Percentiles rank a stretch among this genome's conserved stretches.
phyloP scores from a whole-genome alignment of 2,329 filamentous ascomycete species.

The Fusarium tupiense region DNA sequence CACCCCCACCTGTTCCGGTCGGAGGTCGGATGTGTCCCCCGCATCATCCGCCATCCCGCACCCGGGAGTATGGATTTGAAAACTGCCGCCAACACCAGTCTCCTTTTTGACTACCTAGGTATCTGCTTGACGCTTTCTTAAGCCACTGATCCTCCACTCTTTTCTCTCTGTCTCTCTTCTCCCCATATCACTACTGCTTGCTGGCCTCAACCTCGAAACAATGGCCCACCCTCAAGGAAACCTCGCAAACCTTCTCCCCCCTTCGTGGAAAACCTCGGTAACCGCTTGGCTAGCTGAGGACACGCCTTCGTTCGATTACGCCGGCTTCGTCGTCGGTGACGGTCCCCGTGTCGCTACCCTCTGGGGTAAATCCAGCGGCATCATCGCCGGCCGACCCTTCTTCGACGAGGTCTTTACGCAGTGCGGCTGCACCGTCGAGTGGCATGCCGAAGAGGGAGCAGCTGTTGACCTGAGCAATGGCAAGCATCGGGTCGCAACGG shows the following conservation, averaged over 20 bases:
- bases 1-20: constrained; percentile 34
- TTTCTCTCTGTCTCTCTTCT: background rate
- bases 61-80: constrained; percentile 7
- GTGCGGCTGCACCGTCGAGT: constrained; percentile 89
- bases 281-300: constrained; percentile 93
- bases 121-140: background rate
- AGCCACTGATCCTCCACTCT: background rate
- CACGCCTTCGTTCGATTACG: constrained; percentile 96
- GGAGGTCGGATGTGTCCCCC: constrained; percentile 12
- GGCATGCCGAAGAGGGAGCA: constrained; percentile 82
- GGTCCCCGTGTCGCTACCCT: constrained; percentile 70
- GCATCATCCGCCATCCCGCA: constrained; percentile 18
- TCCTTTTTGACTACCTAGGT: too few relatives aligned
- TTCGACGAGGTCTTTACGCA: constrained; percentile 94
- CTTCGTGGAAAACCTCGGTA: constrained; percentile 83
- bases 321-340: constrained; percentile 93
- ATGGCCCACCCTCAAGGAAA: constrained; percentile 51
- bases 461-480: constrained; percentile 67
- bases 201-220: background rate
- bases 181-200: background rate
- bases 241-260: constrained; percentile 78
- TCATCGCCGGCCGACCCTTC: constrained; percentile 93
- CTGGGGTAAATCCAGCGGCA: constrained; percentile 76
- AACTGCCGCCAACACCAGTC: background rate
- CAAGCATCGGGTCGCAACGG: constrained; percentile 77